A percentile compares a stretch with the other conserved stretches of the same genome.
Conservation (phyloP, 179 eudicot species). For the Monotropa hypopitys region DNA sequence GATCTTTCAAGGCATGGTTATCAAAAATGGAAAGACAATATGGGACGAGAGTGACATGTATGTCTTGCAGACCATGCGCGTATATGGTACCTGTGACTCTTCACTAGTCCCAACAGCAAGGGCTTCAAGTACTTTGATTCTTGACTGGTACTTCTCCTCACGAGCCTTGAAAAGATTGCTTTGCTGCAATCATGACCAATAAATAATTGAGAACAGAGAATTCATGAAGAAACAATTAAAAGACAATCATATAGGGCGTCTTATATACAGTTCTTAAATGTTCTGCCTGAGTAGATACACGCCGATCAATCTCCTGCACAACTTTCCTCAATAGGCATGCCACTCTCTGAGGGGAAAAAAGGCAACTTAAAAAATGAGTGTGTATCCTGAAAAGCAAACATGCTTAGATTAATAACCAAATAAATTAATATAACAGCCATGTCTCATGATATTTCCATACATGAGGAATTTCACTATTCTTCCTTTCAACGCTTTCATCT, state of each 20-base stretch:
- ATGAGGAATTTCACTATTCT: constrained; percentile 80
- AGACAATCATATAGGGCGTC: neutral
- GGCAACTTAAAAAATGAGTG: constrained; percentile 3
- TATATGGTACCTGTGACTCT: constrained; percentile 54
- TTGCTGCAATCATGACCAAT: constrained; percentile 42
- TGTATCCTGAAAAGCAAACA: neutral
- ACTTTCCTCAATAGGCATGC: constrained; percentile 82
- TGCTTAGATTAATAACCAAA: neutral
- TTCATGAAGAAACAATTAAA: neutral
- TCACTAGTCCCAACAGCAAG: constrained; percentile 75
- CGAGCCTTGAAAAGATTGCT: constrained; percentile 68
- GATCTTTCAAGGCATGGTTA: neutral
- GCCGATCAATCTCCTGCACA: constrained; percentile 85
- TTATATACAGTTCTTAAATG: constrained; percentile 88
- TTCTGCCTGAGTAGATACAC: constrained; percentile 85
- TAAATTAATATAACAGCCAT: neutral
- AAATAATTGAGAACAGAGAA: neutral
- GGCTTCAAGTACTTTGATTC: constrained; percentile 83
- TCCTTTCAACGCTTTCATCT: constrained; percentile 73
- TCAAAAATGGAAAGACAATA: neutral
- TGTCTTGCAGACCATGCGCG: neutral
- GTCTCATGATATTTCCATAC: constrained; percentile 25
- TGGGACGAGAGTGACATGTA: neutral
- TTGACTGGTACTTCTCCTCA: constrained; percentile 79
- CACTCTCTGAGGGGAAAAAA: constrained; percentile 41